Evolutionary conservation across 2,329 filamentous ascomycete genomes (phyloP).

Genomic region (Monosporascus ibericus): DNA sequence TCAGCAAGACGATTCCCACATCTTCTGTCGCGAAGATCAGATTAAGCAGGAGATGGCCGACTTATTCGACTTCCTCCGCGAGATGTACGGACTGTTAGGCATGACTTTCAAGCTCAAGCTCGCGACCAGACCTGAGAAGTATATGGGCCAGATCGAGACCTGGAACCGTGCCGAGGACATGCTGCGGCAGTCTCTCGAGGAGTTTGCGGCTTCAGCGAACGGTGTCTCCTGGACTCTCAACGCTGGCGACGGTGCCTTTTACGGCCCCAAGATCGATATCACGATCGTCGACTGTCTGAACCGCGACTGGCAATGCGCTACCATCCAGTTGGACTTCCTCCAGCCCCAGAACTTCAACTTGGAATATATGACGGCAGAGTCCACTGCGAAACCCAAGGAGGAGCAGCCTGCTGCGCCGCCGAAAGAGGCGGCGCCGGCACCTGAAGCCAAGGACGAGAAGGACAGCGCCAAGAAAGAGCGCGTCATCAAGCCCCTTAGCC

Average conservation of each 20-base stretch:
- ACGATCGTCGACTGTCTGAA: conserved; percentile 83
- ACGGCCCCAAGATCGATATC: conserved; percentile 97
- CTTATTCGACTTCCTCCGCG: conserved; percentile 63
- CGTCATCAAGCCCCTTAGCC: conserved; percentile 46
- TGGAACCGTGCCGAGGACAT: conserved; percentile 86
- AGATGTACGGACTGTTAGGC: conserved; percentile 73
- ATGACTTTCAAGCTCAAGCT: conserved; percentile 93
- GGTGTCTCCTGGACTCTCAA: conserved; percentile 81
- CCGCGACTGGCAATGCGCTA: conserved; percentile 84
- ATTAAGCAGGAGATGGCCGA: conserved; percentile 59
- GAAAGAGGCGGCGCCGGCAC: conserved; percentile 15
- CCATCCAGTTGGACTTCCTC: conserved; percentile 91
- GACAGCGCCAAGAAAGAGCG: conserved; percentile 20
- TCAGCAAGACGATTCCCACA: conserved; percentile 87
- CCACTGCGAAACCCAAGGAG: conserved; percentile 36
- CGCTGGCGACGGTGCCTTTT: conserved; percentile 93
- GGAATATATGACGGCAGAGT: conserved; percentile 73
- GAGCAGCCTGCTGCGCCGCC: conserved; percentile 19
- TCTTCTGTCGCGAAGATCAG: conserved; percentile 65
- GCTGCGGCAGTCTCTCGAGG: conserved; percentile 71
- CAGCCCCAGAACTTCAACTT: conserved; percentile 80
- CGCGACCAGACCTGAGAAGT: conserved; percentile 85
- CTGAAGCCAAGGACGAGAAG: conserved; percentile 39
- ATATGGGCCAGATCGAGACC: conserved; percentile 75
- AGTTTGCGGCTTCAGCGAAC: conserved; percentile 54